Base-by-base conservation (phyloP, 106 monocot species). In the Phalaenopsis equestris region DNA sequence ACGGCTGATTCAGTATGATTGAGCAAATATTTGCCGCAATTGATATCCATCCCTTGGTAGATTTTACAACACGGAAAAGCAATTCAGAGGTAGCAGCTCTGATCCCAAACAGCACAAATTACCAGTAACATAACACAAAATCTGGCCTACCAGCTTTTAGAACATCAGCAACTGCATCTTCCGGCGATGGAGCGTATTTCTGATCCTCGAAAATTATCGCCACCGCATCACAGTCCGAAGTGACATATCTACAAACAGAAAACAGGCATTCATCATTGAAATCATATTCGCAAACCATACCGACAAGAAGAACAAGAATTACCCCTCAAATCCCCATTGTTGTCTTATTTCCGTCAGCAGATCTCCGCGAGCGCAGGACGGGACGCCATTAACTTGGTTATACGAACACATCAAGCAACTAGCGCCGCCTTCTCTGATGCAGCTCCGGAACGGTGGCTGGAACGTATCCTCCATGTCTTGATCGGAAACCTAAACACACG, bases 401-500 rank as follows among this genome's bases (percentile, higher is more conserved):
- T 99, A 95, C n/a, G 99, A 89, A 80, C 95, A 99, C 99, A 95
- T 99, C 78, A 99, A 83, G 65, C 99, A 92, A 49, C 86, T 90
- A 0, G 94, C 95, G 30, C 83, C 67, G 2, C 91, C 99, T 37
- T 95, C 90, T 56, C 83, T 64, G 18, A 99, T 84, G 84, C 99
- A 99, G 79, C 86, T 88, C 77, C 70, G 75, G 79, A 99, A 99
- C 19, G 99, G 99, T 2, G 92, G 94, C 80, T 92, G 88, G 72
- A 73, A 99, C 0, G 99, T 93, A 70, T 99, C 99, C 64, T 85
- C 95, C 93, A 99, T 86, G 81, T 99, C 95, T 84, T 99, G 99
- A 81, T 85, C 81, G 0, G 89, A 89, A 9, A 98, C 96, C 96
- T 96, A 75, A 46, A 52, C 1, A 64, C 47, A 3, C 5, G 10